Percentiles rank a stretch among this genome's conserved stretches.
phyloP scores from a whole-genome alignment of 2,329 filamentous ascomycete genomes.

The Aspergillus felis region DNA sequence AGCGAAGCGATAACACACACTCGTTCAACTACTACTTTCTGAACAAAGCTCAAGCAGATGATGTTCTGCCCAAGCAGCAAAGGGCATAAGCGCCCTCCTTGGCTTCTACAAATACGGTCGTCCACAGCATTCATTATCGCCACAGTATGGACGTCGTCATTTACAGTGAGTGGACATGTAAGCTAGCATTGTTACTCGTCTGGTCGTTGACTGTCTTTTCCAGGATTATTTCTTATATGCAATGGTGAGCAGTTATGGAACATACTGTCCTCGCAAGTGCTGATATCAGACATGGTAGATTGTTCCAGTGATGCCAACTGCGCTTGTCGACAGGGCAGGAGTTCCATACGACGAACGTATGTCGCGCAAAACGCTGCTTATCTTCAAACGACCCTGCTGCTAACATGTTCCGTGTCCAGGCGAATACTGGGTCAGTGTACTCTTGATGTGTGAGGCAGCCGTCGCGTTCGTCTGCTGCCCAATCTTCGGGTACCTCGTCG shows the following conservation, averaged over 20 bases:
- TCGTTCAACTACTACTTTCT: background rate
- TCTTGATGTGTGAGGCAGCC: slow-evolving; percentile 27
- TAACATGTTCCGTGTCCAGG: slow-evolving; percentile 8
- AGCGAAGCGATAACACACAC: background rate
- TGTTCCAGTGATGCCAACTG: slow-evolving; percentile 29
- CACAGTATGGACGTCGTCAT: slow-evolving; percentile 46
- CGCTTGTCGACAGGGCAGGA: slow-evolving; percentile 20
- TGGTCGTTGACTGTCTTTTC: background rate
- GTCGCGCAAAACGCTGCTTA: slow-evolving; percentile 1
- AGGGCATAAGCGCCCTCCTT: slow-evolving; percentile 15
- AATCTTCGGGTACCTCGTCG: slow-evolving; percentile 26
- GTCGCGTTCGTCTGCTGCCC: slow-evolving; percentile 26
- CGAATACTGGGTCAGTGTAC: slow-evolving; percentile 27
- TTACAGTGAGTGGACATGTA: slow-evolving; percentile 19
- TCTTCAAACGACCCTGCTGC: background rate
- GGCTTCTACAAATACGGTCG: slow-evolving; percentile 50
- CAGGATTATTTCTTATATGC: slow-evolving; percentile 29
- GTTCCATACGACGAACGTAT: slow-evolving; percentile 23
- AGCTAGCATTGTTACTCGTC: background rate
- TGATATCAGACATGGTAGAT: slow-evolving; percentile 14
- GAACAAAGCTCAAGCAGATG: background rate
- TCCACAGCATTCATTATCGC: slow-evolving; percentile 56
- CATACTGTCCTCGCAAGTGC: background rate
- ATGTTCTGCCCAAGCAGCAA: background rate
- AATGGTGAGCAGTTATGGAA: slow-evolving; percentile 18